Evolutionary conservation across 306 rosid species (phyloP).

Genomic region (Trifolium repens): DNA sequence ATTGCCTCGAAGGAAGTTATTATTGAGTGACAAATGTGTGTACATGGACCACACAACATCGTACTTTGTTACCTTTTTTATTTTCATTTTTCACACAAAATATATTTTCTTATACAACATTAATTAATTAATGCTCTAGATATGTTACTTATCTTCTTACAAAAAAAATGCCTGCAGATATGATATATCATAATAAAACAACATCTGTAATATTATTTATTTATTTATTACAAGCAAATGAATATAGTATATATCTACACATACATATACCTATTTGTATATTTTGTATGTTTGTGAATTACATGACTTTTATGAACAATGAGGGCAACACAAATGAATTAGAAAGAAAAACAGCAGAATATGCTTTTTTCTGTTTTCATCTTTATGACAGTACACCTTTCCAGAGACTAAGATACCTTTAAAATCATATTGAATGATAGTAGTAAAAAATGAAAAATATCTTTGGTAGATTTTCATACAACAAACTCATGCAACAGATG

Average conservation of each 20-base stretch:
- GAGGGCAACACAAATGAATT: constrained; percentile 50
- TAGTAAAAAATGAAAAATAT: constrained; percentile 11
- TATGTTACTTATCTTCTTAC: constrained; percentile 44
- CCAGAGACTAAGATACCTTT: constrained; percentile 13
- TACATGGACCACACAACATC: constrained; percentile 40
- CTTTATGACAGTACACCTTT: constrained; percentile 37
- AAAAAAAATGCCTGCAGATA: constrained; percentile 54
- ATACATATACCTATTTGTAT: constrained; percentile 50
- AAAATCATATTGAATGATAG: background rate
- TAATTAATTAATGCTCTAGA: constrained; percentile 36
- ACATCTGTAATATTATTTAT: constrained; percentile 42
- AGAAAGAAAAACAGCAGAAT: constrained; percentile 34
- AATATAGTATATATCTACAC: constrained; percentile 54
- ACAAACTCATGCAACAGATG: constrained; percentile 82
- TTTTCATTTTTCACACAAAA: constrained; percentile 39
- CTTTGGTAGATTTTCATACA: constrained; percentile 44
- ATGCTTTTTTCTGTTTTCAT: constrained; percentile 33
- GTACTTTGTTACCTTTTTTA: constrained; percentile 39
- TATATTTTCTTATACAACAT: constrained; percentile 56
- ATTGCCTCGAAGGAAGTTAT: background rate
- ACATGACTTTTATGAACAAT: constrained; percentile 51
- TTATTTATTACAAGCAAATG: constrained; percentile 38
- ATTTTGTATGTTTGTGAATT: constrained; percentile 47
- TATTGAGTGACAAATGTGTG: background rate
- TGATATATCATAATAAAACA: constrained; percentile 35